Conservation (phyloP, 495 filamentous ascomycete species). For the Aspergillus diversus region DNA sequence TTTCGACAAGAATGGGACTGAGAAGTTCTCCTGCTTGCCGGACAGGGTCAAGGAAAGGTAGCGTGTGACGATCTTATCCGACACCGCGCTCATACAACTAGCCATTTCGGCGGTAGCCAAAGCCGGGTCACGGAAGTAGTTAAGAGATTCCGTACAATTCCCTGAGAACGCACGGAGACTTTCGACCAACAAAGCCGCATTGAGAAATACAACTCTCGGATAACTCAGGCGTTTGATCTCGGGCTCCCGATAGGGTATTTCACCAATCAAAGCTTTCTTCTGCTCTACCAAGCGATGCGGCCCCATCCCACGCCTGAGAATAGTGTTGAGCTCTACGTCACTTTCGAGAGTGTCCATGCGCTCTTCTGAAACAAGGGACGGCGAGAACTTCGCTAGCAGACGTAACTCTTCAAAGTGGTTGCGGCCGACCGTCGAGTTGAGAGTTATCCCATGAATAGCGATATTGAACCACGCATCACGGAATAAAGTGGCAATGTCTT, state of each 20-base stretch:
- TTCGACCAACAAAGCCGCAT: conserved; percentile 83
- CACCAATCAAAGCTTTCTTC: conserved; percentile 70
- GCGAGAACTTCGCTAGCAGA: conserved; percentile 81
- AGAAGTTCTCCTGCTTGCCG: conserved; percentile 72
- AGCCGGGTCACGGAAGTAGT: conserved; percentile 90
- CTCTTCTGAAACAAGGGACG: conserved; percentile 80
- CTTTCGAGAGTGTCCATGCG: conserved; percentile 87
- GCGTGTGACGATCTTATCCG: conserved; percentile 68
- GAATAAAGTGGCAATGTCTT: conserved; percentile 67
- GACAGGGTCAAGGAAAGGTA: conserved; percentile 74
- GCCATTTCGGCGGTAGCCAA: conserved; percentile 79
- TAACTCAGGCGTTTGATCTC: conserved; percentile 83
- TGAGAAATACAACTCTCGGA: conserved; percentile 86
- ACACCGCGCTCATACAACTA: conserved; percentile 83
- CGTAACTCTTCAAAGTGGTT: conserved; percentile 72
- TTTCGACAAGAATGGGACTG: conserved; percentile 81
- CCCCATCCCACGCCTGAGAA: conserved; percentile 79
- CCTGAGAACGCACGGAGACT: conserved; percentile 79
- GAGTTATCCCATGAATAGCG: conserved; percentile 86
- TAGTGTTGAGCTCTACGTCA: conserved; percentile 92
- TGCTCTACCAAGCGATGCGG: conserved; percentile 76
- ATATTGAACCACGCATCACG: conserved; percentile 98
- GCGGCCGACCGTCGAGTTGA: conserved; percentile 67
- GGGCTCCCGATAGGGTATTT: conserved; percentile 72
- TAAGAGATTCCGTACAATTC: conserved; percentile 82